phyloP scores from a whole-genome alignment of 768 basidiomycete genomes.

The Pleurotus ostreatus region DNA sequence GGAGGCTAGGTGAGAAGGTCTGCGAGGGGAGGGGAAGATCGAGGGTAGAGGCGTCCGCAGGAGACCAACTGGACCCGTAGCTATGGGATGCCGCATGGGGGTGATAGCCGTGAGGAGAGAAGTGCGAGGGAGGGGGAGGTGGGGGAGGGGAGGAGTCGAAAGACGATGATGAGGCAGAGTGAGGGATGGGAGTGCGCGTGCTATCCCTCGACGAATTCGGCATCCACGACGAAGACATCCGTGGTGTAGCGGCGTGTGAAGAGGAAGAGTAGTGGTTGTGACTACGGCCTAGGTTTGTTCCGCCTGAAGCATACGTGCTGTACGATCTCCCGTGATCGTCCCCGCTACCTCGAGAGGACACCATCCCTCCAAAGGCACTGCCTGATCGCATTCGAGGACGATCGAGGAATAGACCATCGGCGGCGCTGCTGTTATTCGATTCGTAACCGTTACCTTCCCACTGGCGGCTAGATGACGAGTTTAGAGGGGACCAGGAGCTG shows the following conservation, averaged over 20 bases:
- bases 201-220: constrained; percentile 29
- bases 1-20: constrained; percentile 21
- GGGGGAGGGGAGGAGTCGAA: constrained; percentile 3
- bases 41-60: constrained; percentile 24
- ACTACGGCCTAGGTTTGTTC: neutral
- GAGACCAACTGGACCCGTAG: constrained; percentile 39
- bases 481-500: constrained; percentile 32
- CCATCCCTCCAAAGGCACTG: constrained; percentile 28
- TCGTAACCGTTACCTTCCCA: constrained; percentile 36
- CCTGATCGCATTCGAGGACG: constrained; percentile 33
- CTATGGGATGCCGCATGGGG: constrained; percentile 20
- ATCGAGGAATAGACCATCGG: constrained; percentile 23
- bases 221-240: constrained; percentile 30
- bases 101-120: constrained; percentile 33
- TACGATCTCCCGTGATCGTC: constrained; percentile 8
- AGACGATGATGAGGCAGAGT: constrained; percentile 28
- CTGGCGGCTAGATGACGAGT: constrained; percentile 28
- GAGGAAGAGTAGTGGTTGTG: neutral
- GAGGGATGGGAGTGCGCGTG: constrained; percentile 25
- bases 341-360: constrained; percentile 27
- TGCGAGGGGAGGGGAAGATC: constrained; percentile 31
- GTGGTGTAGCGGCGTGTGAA: neutral
- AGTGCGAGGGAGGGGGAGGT: constrained; percentile 22
- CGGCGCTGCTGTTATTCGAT: constrained; percentile 15
- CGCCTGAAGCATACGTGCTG: constrained; percentile 1